Conservation (phyloP, 2,329 filamentous ascomycete genomes). For the Cadophora malorum region DNA sequence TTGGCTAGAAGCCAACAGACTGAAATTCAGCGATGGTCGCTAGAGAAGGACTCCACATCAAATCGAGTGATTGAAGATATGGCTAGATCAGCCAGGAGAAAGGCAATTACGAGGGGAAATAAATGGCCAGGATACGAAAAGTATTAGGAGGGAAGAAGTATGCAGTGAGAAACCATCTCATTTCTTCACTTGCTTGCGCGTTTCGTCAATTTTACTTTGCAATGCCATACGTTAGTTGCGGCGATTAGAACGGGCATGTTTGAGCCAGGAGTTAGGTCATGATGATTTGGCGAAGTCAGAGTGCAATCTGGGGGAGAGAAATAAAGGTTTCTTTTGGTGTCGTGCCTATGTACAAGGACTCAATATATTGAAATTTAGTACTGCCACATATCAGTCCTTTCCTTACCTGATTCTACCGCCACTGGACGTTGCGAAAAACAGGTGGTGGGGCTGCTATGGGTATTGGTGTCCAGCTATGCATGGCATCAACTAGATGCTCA, state of each 20-base stretch:
- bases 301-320: background rate
- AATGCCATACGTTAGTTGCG: background rate
- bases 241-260: conserved; percentile 5
- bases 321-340: background rate
- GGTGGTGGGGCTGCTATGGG: background rate
- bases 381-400: background rate
- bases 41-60: background rate
- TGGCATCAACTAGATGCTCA: background rate
- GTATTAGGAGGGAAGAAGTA: background rate
- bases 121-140: background rate
- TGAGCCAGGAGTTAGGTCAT: conserved; percentile 4
- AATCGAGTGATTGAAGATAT: background rate
- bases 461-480: background rate
- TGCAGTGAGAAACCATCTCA: conserved; percentile 19
- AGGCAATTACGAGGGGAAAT: background rate
- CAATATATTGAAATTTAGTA: conserved; percentile 14
- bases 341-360: conserved; percentile 11
- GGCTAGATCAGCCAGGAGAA: background rate
- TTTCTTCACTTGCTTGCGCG: background rate
- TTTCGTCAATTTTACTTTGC: conserved; percentile 4
- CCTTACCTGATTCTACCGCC: background rate
- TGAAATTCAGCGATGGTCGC: background rate
- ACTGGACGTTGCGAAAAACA: background rate
- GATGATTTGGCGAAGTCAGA: conserved; percentile 11
- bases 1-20: conserved; percentile 2